A percentile compares a stretch with the other conserved stretches of the same genome.
Evolutionary conservation across 2,329 filamentous ascomycete genomes (phyloP).

Genomic region (Pyricularia pennisetigena): DNA sequence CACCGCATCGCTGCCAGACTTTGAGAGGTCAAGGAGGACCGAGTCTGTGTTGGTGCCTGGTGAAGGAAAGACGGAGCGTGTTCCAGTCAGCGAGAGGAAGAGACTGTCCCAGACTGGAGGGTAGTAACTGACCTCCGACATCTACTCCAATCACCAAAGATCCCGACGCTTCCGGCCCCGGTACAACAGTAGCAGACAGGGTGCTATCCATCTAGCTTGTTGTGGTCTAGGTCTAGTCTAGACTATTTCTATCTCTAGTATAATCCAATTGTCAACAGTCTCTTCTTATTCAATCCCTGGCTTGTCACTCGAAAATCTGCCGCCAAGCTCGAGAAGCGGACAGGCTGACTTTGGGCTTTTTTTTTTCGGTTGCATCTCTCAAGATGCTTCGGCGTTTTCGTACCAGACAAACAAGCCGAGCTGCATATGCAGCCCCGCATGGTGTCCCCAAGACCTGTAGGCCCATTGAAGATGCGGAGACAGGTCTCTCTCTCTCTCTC

Average conservation of each 20-base stretch:
- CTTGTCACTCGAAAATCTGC: not conserved
- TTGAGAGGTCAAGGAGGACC: constrained; percentile 34
- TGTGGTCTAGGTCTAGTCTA: not conserved
- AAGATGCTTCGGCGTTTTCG: not conserved
- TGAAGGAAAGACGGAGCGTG: not conserved
- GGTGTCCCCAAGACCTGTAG: not conserved
- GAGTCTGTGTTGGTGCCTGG: constrained; percentile 40
- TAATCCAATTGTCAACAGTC: not conserved
- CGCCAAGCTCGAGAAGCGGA: not conserved
- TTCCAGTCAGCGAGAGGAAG: not conserved
- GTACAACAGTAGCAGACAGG: not conserved
- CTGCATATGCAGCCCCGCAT: not conserved
- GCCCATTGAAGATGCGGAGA: not conserved
- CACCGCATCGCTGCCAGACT: constrained; percentile 27
- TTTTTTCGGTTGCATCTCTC: not conserved
- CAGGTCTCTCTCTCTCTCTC: too few species aligned
- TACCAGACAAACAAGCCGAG: not conserved
- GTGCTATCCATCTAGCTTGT: not conserved
- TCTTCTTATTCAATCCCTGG: not conserved
- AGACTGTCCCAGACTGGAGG: not conserved
- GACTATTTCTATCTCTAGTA: not conserved
- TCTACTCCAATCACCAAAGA: constrained; percentile 2
- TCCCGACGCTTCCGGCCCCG: not conserved
- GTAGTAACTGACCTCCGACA: constrained; percentile 1
- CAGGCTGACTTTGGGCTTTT: not conserved